Percentiles rank a stretch among this genome's conserved stretches.
Conservation (phyloP, 768 basidiomycete genomes). For the Leccinum disarticulatum region DNA sequence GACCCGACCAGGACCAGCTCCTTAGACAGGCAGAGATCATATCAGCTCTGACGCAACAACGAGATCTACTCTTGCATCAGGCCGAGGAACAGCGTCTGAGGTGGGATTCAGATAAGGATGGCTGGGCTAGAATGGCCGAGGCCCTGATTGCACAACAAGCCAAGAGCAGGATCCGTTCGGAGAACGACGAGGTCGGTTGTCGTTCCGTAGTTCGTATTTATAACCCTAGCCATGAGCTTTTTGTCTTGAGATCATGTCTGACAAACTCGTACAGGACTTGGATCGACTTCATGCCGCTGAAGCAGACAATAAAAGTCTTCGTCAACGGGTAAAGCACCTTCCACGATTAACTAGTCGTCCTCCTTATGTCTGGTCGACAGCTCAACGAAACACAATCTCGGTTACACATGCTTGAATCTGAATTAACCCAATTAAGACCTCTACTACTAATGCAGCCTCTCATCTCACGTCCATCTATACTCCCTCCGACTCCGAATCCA, state of each 20-base stretch:
- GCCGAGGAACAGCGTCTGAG: slow-evolving; percentile 57
- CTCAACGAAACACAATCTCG: slow-evolving; percentile 57
- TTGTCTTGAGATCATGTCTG: slow-evolving; percentile 8
- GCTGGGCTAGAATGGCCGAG: slow-evolving; percentile 68
- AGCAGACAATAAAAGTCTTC: slow-evolving; percentile 60
- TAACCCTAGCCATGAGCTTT: neutral
- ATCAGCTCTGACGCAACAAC: slow-evolving; percentile 51
- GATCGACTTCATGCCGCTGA: slow-evolving; percentile 54
- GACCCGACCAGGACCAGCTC: slow-evolving; percentile 47
- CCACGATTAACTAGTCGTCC: neutral
- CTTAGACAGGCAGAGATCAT: slow-evolving; percentile 64
- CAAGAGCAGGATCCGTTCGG: slow-evolving; percentile 36
- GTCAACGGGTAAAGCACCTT: slow-evolving; percentile 51
- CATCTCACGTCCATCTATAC: slow-evolving; percentile 22
- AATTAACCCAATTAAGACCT: slow-evolving; percentile 65
- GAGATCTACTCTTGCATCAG: slow-evolving; percentile 54
- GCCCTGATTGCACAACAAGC: slow-evolving; percentile 54
- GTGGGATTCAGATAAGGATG: slow-evolving; percentile 62
- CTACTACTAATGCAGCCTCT: slow-evolving; percentile 65
- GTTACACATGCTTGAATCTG: slow-evolving; percentile 56
- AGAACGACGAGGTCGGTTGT: slow-evolving; percentile 45
- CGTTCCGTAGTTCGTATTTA: neutral
- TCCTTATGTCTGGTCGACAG: slow-evolving; percentile 36
- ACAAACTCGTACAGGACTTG: slow-evolving; percentile 44
- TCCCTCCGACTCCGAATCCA: slow-evolving; percentile 24